phyloP scores from a whole-genome alignment of 163 green algal species.

The Volvox carteri region DNA sequence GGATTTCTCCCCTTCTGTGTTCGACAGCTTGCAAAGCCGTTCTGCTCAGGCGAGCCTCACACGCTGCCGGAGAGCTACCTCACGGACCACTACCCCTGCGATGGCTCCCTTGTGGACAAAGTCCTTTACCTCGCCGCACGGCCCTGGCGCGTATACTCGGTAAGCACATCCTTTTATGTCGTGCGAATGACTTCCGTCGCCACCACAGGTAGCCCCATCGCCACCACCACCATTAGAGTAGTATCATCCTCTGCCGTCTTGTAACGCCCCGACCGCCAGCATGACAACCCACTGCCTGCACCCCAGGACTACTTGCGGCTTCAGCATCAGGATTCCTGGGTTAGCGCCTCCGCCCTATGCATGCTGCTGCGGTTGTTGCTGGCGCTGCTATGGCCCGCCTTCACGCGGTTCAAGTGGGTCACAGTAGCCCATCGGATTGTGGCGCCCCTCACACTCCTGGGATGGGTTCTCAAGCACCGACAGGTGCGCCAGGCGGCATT shows the following conservation, averaged over 20 bases:
- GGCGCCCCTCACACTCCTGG: slow-evolving; percentile 7
- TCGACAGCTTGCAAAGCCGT: slow-evolving; percentile 43
- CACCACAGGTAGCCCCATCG: background rate
- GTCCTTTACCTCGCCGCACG: background rate
- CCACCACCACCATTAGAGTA: background rate
- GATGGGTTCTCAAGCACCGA: slow-evolving; percentile 1
- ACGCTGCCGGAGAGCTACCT: slow-evolving; percentile 22
- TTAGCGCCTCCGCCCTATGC: background rate
- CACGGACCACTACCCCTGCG: slow-evolving; percentile 4
- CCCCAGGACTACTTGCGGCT: slow-evolving; percentile 39
- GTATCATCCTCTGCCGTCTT: background rate
- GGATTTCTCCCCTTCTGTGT: background rate
- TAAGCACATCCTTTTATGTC: background rate
- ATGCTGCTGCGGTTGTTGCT: slow-evolving; percentile 25
- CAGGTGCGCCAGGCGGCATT: background rate
- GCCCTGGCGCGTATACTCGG: slow-evolving; percentile 13
- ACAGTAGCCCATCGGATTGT: background rate
- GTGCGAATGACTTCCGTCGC: background rate
- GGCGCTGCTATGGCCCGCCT: background rate
- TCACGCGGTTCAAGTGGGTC: background rate
- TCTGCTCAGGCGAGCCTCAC: slow-evolving; percentile 26
- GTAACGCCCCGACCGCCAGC: background rate
- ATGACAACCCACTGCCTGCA: background rate
- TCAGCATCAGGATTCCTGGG: slow-evolving; percentile 20
- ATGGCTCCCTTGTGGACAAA: background rate